Evolutionary conservation across 2,329 filamentous ascomycete genomes (phyloP), one percentile per base, ranked within the genome.

Genomic region (Metarhizium sp.): DNA sequence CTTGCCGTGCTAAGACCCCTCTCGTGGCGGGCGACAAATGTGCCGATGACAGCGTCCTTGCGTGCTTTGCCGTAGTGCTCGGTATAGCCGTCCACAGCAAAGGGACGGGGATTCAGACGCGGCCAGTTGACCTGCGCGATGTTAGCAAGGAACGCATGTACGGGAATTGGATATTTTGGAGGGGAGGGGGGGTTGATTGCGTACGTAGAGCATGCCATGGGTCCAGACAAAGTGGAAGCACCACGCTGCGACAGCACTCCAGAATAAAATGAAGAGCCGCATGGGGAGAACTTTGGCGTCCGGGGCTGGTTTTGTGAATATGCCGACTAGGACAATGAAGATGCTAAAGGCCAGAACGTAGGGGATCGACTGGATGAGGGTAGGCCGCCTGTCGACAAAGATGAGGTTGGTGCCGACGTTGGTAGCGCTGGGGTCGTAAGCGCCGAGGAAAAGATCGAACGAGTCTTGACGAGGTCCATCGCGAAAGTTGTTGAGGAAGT

Each of bases 401-500:
- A 95, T 78, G 51, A 88, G 78, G 47, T 81, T 80, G 32, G 82
- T 84, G 36, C 89, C 88, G 53, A 90, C 83, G 54, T 83, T 83
- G 32, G 85, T 84, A 40, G 83, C 79, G 29, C 84, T 83, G 3
- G 92, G 90, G 32, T 88, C 80, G 72, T 96, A 96, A 6, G 82
- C 81, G 45, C 94, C 94, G 30, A 96, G 77, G 75, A 99, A 97
- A 11, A 99, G 77, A 69, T 99, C 94, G 64, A 95, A 99, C 3
- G 88, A 88, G 74, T 99, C 95, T 72, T 99, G 94, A 58, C 92
- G 81, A 10, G 92, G 92, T 0, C 95, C 95, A 65, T 99, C 94
- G 56, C 85, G 72, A 72, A 97, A 97, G 73, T 99, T 99, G 76
- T 99, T 99, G 57, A 85, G 82, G 60, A 91, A 84, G 71, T 96